These are phyloP conservation scores for Clarireedia paspali DNA, from an alignment of 2,329 filamentous ascomycete genomes.

Conservation along the genomic window DNA sequence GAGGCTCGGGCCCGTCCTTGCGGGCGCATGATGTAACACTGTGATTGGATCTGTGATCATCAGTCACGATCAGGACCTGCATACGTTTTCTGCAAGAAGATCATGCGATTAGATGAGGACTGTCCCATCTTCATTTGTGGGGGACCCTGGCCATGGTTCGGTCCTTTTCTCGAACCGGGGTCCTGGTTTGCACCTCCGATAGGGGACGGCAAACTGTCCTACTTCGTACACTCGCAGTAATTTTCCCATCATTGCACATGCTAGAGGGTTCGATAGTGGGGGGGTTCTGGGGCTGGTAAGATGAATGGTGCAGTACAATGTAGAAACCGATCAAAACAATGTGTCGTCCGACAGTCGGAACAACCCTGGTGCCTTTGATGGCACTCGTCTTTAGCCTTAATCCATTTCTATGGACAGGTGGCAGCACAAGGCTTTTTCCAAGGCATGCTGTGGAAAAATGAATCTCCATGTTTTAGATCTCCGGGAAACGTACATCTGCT, in stretches of 20 bases:
- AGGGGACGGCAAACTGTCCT: not conserved
- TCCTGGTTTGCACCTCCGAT: not conserved
- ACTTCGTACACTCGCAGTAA: not conserved
- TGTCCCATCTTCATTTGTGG: not conserved
- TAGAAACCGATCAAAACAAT: not conserved
- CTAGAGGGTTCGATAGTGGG: not conserved
- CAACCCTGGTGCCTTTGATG: not conserved
- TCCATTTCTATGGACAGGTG: no score
- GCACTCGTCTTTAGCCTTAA: no score
- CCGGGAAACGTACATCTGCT: no score
- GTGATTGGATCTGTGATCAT: not conserved
- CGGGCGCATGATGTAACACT: not conserved
- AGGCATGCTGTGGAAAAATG: not conserved
- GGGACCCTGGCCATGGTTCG: not conserved
- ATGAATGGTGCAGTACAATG: not conserved
- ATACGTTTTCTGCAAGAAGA: not conserved
- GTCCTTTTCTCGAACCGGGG: not conserved
- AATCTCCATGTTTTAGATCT: no score
- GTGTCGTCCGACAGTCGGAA: not conserved
- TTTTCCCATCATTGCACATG: not conserved
- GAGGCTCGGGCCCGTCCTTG: not conserved
- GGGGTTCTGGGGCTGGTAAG: not conserved
- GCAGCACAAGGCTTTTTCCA: not conserved
- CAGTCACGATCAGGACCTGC: not conserved
- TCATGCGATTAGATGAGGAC: not conserved